These are phyloP conservation scores for Lepidium campestre DNA, from an alignment of 441 rosid species.

Conservation along the genomic window DNA sequence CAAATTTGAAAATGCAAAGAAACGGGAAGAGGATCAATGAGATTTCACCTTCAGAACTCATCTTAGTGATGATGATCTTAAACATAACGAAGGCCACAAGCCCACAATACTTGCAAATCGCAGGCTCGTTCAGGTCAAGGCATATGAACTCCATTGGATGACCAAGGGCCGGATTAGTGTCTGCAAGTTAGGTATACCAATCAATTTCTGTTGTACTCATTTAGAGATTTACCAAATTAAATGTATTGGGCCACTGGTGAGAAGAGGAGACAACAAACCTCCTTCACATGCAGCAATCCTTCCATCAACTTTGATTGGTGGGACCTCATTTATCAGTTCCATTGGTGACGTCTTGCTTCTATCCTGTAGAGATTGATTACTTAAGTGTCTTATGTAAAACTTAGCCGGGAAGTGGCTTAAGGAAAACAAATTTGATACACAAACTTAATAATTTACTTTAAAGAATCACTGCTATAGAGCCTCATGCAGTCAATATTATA, in stretches of 20 bases:
- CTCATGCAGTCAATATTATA: background rate
- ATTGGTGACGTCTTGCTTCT: constrained; percentile 88
- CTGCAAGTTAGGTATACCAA: constrained; percentile 28
- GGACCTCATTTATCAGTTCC: constrained; percentile 96
- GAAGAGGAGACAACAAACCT: constrained; percentile 51
- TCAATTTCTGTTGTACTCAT: background rate
- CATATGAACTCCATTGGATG: constrained; percentile 98
- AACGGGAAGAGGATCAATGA: background rate
- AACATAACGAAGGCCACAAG: constrained; percentile 79
- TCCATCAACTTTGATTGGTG: constrained; percentile 91
- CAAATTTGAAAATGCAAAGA: constrained; percentile 4
- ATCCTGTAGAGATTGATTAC: constrained; percentile 42
- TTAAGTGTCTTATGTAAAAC: background rate
- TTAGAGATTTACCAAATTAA: background rate
- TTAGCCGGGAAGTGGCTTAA: background rate
- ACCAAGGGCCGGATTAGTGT: constrained; percentile 79
- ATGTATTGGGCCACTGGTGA: background rate
- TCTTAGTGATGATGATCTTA: constrained; percentile 89
- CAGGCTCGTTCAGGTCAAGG: constrained; percentile 81
- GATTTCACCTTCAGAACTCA: background rate
- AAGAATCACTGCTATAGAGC: background rate
- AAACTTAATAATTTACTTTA: background rate
- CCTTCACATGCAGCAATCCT: constrained; percentile 98
- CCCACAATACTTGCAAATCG: constrained; percentile 95
- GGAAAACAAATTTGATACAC: background rate